Conservation (phyloP, 371 early-diverging fungal species). For the Thermomucor indicae-seudaticae region DNA sequence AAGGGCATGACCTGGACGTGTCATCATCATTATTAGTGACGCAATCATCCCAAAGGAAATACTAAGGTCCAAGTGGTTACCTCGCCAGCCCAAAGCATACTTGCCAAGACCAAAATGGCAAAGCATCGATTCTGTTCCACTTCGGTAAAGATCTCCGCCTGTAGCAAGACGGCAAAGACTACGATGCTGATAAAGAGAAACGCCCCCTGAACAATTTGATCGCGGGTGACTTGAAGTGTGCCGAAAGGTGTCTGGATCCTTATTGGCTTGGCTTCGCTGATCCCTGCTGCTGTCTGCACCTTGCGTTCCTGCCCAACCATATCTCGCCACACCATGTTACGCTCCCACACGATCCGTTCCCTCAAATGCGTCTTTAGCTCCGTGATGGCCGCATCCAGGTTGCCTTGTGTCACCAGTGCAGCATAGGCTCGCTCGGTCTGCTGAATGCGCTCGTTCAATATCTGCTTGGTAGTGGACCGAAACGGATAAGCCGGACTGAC, state of each 20-base stretch:
- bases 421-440: slow-evolving; percentile 58
- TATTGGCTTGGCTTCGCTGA: slow-evolving; percentile 40
- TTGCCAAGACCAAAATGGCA: slow-evolving; percentile 85
- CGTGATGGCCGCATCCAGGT: slow-evolving; percentile 57
- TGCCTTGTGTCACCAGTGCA: slow-evolving; percentile 42
- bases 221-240: slow-evolving; percentile 29
- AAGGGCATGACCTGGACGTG: slow-evolving; percentile 81
- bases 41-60: too few species aligned
- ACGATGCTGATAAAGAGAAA: slow-evolving; percentile 45
- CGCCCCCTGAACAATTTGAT: slow-evolving; percentile 30
- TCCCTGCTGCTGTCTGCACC: slow-evolving; percentile 63
- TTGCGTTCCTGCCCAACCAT: slow-evolving; percentile 91
- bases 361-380: slow-evolving; percentile 81
- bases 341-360: slow-evolving; percentile 92
- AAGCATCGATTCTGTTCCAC: slow-evolving; percentile 78
- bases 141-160: slow-evolving; percentile 50
- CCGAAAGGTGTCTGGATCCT: slow-evolving; percentile 45
- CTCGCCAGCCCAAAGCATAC: slow-evolving; percentile 93
- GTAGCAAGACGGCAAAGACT: slow-evolving; percentile 52
- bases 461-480: slow-evolving; percentile 47
- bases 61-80: slow-evolving; percentile 41
- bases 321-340: slow-evolving; percentile 97
- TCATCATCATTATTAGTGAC: too few species aligned
- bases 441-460: slow-evolving; percentile 60
- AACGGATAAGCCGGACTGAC: slow-evolving; percentile 68